Evolutionary conservation across 75 land plant genomes (phyloP).

Genomic region (Azolla pinnata): DNA sequence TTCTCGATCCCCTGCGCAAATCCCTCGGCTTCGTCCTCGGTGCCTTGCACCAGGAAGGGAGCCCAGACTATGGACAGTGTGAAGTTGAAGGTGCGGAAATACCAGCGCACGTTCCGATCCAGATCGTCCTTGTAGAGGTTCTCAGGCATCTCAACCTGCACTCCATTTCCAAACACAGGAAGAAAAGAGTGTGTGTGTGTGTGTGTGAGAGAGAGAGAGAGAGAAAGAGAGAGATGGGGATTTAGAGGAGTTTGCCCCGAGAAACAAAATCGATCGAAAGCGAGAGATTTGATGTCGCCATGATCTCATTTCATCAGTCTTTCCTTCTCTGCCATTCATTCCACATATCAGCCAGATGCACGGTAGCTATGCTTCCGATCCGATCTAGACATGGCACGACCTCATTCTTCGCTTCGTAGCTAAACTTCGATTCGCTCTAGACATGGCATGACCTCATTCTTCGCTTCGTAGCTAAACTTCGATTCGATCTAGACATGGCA

Average conservation of each 20-base stretch:
- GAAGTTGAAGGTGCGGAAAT: conserved; percentile 54
- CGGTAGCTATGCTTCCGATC: background rate
- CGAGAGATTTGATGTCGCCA: too few relatives aligned
- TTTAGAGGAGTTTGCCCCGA: too few relatives aligned
- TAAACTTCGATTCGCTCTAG: background rate
- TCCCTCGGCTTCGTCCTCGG: conserved; percentile 39
- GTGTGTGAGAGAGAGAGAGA: too few relatives aligned
- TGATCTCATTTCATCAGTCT: too few relatives aligned
- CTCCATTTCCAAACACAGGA: background rate
- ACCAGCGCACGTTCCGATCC: conserved; percentile 51
- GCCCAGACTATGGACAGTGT: conserved; percentile 73
- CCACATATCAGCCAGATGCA: too few relatives aligned
- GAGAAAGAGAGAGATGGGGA: too few relatives aligned
- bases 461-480: background rate
- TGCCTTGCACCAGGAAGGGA: conserved; percentile 61
- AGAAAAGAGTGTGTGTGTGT: too few relatives aligned
- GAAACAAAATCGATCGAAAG: too few relatives aligned
- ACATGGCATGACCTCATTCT: background rate
- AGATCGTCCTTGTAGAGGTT: conserved; percentile 49
- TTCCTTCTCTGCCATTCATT: too few relatives aligned
- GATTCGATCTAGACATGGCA: background rate
- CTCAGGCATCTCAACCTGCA: conserved; percentile 52
- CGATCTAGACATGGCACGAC: background rate
- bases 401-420: background rate
- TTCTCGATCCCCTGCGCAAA: conserved; percentile 33